Conservation (phyloP, 129 eudicot genomes). For the Ambrosia artemisiifolia region DNA sequence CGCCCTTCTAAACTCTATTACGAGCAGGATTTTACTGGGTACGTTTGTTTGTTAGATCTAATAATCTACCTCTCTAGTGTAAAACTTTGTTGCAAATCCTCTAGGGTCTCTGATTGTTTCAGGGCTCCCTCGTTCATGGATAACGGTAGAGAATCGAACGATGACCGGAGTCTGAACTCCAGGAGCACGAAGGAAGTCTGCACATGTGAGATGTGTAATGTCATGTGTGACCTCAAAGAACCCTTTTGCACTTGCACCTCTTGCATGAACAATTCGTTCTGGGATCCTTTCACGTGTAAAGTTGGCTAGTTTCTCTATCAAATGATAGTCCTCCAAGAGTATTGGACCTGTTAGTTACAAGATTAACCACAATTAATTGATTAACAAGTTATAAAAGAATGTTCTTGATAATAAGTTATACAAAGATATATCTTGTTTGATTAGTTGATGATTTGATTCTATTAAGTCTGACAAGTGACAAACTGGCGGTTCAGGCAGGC, state of each 20-base stretch:
- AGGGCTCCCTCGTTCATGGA: constrained; percentile 91
- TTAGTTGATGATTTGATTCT: no score
- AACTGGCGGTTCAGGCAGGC: no score
- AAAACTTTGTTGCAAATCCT: constrained; percentile 82
- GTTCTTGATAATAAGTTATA: no score
- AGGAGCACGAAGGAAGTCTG: constrained; percentile 83
- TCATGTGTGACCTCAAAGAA: constrained; percentile 92
- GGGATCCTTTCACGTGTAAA: constrained; percentile 81
- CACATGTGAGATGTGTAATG: constrained; percentile 68
- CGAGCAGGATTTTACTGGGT: no score
- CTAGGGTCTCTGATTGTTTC: constrained; percentile 86
- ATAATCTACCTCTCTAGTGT: constrained; percentile 64
- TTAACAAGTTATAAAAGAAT: no score
- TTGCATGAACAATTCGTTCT: constrained; percentile 84
- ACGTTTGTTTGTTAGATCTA: no score
- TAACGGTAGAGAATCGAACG: constrained; percentile 86
- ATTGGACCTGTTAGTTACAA: constrained; percentile 55
- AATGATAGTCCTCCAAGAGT: constrained; percentile 86
- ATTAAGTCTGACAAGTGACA: no score
- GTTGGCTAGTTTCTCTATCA: constrained; percentile 79
- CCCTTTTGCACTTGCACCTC: constrained; percentile 94
- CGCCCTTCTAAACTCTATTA: no score
- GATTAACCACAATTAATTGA: neutral
- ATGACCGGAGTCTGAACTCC: constrained; percentile 90
- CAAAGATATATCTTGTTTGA: no score